Base-by-base conservation (phyloP, 1,284 basidiomycete genomes). In the Omphalotus olearius region DNA sequence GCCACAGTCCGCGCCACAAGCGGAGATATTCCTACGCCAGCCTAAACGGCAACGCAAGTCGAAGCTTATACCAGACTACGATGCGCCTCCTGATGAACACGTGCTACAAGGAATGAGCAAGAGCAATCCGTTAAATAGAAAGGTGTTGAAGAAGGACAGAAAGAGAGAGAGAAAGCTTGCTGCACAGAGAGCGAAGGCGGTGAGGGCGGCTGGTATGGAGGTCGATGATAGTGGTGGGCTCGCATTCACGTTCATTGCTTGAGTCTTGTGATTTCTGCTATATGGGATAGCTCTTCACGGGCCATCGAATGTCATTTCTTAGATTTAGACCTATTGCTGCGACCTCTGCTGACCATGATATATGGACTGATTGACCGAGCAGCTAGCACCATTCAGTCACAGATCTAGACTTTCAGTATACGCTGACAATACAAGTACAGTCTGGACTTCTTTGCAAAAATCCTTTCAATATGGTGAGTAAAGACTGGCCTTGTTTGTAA, bases 21-120 rank as follows among this genome's bases (percentile, higher is more conserved):
- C 54, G 48, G 37, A 48, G 48, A 28, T 37, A 16, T 48, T 40
- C 37, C 48, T 47, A 17, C 78, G 79, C 13, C 73, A 76, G 48
- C 77, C 81, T 1, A 85, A 86, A 62, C 80, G 83, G n/a, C 70
- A 78, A 44, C 72, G 82, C 11, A 75, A 70, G 56, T 68, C 68
- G 30, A 81, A 76, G 58, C 74, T 78, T 17, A 58, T 81, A 17
- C 75, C 78, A 2, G 66, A 69, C 4, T 76, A 79, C 58, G 68
- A 82, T 52, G 70, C 74, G n/a, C 68, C 62, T 6, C 71, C 69
- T 1, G 75, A 75, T 43, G 61, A 57, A 18, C 68, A 74, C 60
- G 72, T 70, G 53, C 63, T 69, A 46, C 58, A 59, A 53, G 66
- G 57, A 58, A 79, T 78, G 73, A 76, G 73, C 13, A 61, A 60